These are phyloP conservation scores for Coemansia sp. DNA, from an alignment of 371 early-diverging fungal species.

Conservation along the genomic window DNA sequence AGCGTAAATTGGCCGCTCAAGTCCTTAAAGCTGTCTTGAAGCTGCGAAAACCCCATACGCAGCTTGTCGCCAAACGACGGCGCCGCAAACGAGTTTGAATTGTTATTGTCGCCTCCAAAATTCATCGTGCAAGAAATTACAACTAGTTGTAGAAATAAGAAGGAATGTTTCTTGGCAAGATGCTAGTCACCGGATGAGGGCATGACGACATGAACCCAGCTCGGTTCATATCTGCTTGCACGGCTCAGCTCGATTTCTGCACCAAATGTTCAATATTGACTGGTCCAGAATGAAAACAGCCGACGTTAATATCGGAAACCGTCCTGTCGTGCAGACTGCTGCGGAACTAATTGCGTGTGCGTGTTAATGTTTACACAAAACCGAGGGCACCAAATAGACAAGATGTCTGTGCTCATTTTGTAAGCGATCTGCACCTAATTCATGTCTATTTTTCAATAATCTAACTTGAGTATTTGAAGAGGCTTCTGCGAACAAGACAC, in stretches of 20 bases:
- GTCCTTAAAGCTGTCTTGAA: constrained; percentile 44
- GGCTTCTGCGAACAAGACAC: neutral
- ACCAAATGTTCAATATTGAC: neutral
- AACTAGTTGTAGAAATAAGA: neutral
- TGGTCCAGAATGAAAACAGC: too few relatives aligned
- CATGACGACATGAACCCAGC: neutral
- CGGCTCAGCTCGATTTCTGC: neutral
- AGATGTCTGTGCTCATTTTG: too few relatives aligned
- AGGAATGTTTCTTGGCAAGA: neutral
- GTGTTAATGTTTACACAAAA: too few relatives aligned
- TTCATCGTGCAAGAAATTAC: constrained; percentile 18
- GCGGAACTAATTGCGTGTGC: too few relatives aligned
- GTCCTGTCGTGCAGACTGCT: too few relatives aligned
- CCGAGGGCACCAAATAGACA: too few relatives aligned
- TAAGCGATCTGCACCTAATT: too few relatives aligned
- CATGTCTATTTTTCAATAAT: too few relatives aligned
- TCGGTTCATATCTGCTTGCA: neutral
- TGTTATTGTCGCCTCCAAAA: constrained; percentile 28
- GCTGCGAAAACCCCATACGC: constrained; percentile 47
- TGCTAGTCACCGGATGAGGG: neutral
- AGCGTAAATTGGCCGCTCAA: constrained; percentile 34
- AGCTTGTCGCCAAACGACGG: constrained; percentile 49
- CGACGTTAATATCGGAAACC: too few relatives aligned
- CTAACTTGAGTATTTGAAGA: neutral
- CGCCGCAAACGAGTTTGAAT: constrained; percentile 22